Base-by-base conservation (phyloP, 345 rosid genomes). In the Camelina laxa region DNA sequence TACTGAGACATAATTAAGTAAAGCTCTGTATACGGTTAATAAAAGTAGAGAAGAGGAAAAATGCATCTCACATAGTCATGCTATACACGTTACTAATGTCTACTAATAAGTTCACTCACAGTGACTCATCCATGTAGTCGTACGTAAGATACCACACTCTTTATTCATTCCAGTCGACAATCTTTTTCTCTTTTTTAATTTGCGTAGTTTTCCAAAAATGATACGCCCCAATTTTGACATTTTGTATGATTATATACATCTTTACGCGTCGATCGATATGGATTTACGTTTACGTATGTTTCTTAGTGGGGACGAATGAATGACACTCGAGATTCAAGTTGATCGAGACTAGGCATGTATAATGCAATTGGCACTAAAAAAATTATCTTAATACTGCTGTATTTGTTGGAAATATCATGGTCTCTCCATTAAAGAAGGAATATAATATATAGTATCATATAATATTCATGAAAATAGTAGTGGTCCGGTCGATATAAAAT, bases 391-490 rank as follows among this genome's bases (percentile, higher is more conserved):
- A n/a, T 62, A 72, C 49, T 51, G 39, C 53, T 60, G 42, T 10
- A 41, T 39, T 39, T 75, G 79, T 68, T 69, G 62, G 62, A 21
- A 47, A 9, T 19, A 75, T 67, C 73, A 75, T 59, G 69, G 73
- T 51, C 74, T 51, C 74, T 75, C 55, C 48, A 59, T 44, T 45
- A 36, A 36, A 33, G 20, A 60, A 35, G 20, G 22, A 20, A 41
- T 27, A 20, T 65, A 39, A 4, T 31, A 31, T 31, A 31, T 14
- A 42, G 24, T 13, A 16, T 49, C 53, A 22, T 22, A 24, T 50
- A 69, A 76, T 63, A 76, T 24, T 54, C 45, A 38, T 45, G 60
- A 45, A 45, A 44, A 33, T 33, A 7, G 8, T 38, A 17, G 66
- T 70, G 19, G 54, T 56, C 38, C 63, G 19, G 54, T 56, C 36